Conservation (phyloP, 129 eudicot genomes). For the Apium graveolens region DNA sequence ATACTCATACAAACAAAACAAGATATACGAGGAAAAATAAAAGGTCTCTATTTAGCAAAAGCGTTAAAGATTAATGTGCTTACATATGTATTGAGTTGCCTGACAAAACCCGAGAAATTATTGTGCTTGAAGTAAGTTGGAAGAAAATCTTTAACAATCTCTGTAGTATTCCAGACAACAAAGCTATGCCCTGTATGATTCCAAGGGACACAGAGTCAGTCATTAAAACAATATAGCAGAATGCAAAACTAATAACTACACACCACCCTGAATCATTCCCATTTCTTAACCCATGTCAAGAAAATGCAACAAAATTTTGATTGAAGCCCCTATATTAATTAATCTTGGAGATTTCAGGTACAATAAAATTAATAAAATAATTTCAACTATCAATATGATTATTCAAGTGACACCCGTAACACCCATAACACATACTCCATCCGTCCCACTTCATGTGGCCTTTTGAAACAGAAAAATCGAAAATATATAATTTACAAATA, state of each 20-base stretch:
- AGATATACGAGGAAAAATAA: not conserved
- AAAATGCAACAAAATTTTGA: too few relatives aligned
- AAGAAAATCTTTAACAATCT: slow-evolving; percentile 69
- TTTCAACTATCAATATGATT: too few relatives aligned
- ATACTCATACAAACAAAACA: too few relatives aligned
- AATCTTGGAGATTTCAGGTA: not conserved
- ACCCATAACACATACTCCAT: too few relatives aligned
- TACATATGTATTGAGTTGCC: too few relatives aligned
- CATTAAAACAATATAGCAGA: not conserved
- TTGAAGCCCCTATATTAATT: not conserved
- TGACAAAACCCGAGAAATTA: slow-evolving; percentile 80
- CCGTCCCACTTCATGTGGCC: too few relatives aligned
- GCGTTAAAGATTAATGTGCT: too few relatives aligned
- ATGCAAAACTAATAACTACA: not conserved
- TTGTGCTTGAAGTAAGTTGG: slow-evolving; percentile 85
- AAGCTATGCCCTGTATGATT: slow-evolving; percentile 61
- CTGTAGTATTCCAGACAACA: slow-evolving; percentile 77
- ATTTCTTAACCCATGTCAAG: too few relatives aligned
- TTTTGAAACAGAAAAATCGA: too few relatives aligned
- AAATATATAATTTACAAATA: too few relatives aligned
- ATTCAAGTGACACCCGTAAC: too few relatives aligned
- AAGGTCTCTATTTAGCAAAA: not conserved
- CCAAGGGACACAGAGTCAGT: slow-evolving; percentile 71
- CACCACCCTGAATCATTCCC: not conserved
- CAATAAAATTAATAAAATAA: not conserved